Evolutionary conservation across 2,329 filamentous ascomycete species (phyloP), one percentile per base, ranked within the genome.

Genomic region (Colletotrichum navitas): DNA sequence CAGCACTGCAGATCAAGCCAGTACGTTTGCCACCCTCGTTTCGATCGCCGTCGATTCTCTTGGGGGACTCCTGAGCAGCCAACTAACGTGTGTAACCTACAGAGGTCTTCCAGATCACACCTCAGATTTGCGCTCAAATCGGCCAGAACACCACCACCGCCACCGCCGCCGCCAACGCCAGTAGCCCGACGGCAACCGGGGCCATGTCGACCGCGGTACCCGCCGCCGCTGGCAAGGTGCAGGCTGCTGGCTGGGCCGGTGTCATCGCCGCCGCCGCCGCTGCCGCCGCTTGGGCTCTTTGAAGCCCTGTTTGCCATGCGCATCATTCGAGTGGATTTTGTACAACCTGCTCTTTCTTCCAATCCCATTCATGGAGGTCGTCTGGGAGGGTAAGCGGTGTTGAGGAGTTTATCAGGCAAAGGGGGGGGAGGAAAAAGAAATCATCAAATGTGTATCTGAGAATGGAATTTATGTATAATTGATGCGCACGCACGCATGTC

Each of bases 1-100:
- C 74, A 74, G 69, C 49, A 65, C 79, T n/a, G 76, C 81, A 3
- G 80, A 83, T 12, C 74, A 83, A 26, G 75, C 76, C 43, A 74
- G 83, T 84, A 79, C 18, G 80, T 78, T 79, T 12, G 7, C 1
- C 16, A 47, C 32, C 32, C 45, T 24, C 1, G 11, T 1, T 47
- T 45, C 32, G 10, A 32, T 11, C 21, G 24, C 11, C 11, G 8
- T 26, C 34, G 32, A 29, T 14, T 5, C 32, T 4, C 24, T 24
- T 5, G 34, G n/a, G 24, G 36, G 34, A 39, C 16, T 26, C 21
- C 5, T 12, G 26, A 29, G 6, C 29, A 34, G 26, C 12, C 7
- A 36, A 45, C 29, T 32, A 29, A 39, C 14, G n/a, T 29, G n/a
- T 43, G 21, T 63, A 34, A 45, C 18, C 26, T 65, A 66, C 63